These are phyloP conservation scores for Arthrobotrys megalospora DNA, from an alignment of 2,329 filamentous ascomycete genomes.

Conservation along the genomic window DNA sequence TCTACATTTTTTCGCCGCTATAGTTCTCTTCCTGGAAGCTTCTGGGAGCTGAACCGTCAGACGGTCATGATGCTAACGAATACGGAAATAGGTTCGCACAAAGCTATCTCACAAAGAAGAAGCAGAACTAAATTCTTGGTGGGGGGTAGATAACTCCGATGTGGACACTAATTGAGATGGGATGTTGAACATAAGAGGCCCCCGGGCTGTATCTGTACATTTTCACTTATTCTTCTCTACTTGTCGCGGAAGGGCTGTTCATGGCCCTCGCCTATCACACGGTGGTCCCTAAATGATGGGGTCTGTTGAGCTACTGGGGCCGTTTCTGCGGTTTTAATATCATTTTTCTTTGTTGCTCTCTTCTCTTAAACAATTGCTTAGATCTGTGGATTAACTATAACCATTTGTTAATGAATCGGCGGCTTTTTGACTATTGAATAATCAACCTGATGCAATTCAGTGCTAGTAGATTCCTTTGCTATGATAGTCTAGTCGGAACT, in stretches of 20 bases:
- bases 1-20: background rate
- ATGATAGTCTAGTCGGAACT: too few species aligned
- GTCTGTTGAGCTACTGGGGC: background rate
- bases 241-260: background rate
- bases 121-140: conserved; percentile 39
- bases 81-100: conserved; percentile 32
- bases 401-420: background rate
- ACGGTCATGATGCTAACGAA: conserved; percentile 21
- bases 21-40: too few species aligned
- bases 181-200: conserved; percentile 2
- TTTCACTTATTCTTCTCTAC: background rate
- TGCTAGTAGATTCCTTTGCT: too few species aligned
- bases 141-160: background rate
- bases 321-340: background rate
- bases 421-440: background rate
- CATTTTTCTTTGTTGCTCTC: background rate
- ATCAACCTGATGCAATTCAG: too few species aligned
- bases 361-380: conserved; percentile 7
- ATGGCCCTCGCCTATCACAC: background rate
- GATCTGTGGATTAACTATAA: background rate
- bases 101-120: conserved; percentile 41
- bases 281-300: background rate
- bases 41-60: background rate
- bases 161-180: background rate
- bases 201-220: conserved; percentile 14